Base-by-base conservation (phyloP, 257 asterid genomes). In the Ophiorrhiza pumila region DNA sequence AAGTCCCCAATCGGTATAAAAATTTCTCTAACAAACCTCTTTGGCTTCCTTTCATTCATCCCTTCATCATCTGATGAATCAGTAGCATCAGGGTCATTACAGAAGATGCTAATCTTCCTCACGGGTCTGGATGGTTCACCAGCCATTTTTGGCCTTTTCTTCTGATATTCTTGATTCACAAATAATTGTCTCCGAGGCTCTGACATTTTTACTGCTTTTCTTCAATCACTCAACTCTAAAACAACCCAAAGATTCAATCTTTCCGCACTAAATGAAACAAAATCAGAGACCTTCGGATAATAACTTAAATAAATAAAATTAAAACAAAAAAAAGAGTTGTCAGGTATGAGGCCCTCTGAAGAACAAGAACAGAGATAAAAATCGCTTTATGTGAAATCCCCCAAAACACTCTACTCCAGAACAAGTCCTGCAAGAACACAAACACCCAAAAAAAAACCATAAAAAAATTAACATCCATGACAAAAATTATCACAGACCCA, bases 381-480 rank as follows among this genome's bases (percentile, higher is more conserved):
- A 78, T 77, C 91, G 85, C 68, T 88, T 87, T 90, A 91, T 93
- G 82, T 87, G 97, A 86, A 88, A 91, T 74, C 97, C 96, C 76
- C 96, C 98, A 86, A 94, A 91, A 77, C 90, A 89, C 87, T 83
- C 83, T 27, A 94, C 97, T 76, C 96, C 97, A 87, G 88, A 88
- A 88, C 96, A 88, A 86, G 96, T 89, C 91, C 98, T 94, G 97
- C 88, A 81, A 72, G 29, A 67, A 39, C 68, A 34, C 25, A 68
- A 18, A 42, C 32, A 43, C n/a, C 63, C 25, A 71, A 75, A 32
- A 5, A 45, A 31, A 68, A 65, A 14, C 55, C 66, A 27, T 4
- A 66, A 66, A 27, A 5, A 23, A 27, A 45, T 29, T 4, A 45
- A 14, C 42, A 66, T 6, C 13, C 1, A 43, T n/a, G 52, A 3